Conservation (phyloP, 2,329 filamentous ascomycete species). For the Xylariaceae sp. region DNA sequence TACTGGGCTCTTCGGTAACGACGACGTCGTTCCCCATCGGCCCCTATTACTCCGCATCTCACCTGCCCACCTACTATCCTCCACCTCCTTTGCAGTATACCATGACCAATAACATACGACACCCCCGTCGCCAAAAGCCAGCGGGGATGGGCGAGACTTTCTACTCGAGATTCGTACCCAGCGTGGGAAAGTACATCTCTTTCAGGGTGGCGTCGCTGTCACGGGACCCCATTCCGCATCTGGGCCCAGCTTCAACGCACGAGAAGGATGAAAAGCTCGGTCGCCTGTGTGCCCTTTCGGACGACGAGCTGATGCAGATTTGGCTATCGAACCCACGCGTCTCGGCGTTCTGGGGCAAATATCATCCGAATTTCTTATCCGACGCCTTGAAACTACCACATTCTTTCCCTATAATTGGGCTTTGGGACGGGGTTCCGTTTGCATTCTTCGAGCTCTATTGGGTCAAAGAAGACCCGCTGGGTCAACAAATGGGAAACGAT, state of each 20-base stretch:
- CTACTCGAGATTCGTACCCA: slow-evolving; percentile 84
- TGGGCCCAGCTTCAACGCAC: slow-evolving; percentile 53
- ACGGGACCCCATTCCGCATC: slow-evolving; percentile 59
- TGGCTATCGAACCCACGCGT: slow-evolving; percentile 92
- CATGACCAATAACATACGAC: slow-evolving; percentile 73
- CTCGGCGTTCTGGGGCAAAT: slow-evolving; percentile 76
- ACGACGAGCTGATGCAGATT: slow-evolving; percentile 64
- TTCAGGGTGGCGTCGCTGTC: slow-evolving; percentile 80
- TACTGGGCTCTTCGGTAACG: slow-evolving; percentile 34
- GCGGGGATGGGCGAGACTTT: slow-evolving; percentile 88
- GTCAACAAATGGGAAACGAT: slow-evolving; percentile 62
- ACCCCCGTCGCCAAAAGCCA: slow-evolving; percentile 84
- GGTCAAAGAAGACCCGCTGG: slow-evolving; percentile 88
- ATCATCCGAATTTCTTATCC: slow-evolving; percentile 64
- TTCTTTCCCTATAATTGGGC: slow-evolving; percentile 86
- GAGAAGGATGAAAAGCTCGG: slow-evolving; percentile 35
- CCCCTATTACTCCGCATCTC: slow-evolving; percentile 78
- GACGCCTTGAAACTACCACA: slow-evolving; percentile 64
- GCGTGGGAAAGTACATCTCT: slow-evolving; percentile 77
- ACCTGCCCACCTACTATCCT: slow-evolving; percentile 88
- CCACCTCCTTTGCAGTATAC: slow-evolving; percentile 79
- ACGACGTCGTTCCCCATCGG: slow-evolving; percentile 49
- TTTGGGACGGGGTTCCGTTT: slow-evolving; percentile 94
- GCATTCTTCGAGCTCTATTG: slow-evolving; percentile 98
- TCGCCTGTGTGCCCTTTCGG: slow-evolving; percentile 46